Evolutionary conservation across 495 filamentous ascomycete species (phyloP).

Genomic region (Xylaria castorea): DNA sequence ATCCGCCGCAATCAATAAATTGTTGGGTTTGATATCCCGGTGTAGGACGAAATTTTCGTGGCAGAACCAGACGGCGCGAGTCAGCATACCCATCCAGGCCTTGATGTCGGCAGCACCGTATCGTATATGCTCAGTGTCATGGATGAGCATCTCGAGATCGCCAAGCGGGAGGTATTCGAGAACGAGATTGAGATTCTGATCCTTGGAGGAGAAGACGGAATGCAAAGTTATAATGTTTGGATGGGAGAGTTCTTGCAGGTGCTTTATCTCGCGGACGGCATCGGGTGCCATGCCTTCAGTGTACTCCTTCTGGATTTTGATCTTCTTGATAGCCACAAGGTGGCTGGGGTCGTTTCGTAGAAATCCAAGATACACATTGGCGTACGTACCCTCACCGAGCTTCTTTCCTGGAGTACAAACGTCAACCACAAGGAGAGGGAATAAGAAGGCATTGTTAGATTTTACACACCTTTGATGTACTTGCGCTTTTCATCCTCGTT

Average conservation of each 20-base stretch:
- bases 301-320: constrained; percentile 87
- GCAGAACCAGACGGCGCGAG: constrained; percentile 94
- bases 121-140: constrained; percentile 73
- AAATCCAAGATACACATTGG: constrained; percentile 89
- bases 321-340: constrained; percentile 95
- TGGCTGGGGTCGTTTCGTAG: constrained; percentile 68
- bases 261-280: constrained; percentile 92
- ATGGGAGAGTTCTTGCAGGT: constrained; percentile 92
- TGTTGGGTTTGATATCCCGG: constrained; percentile 99
- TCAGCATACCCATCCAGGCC: constrained; percentile 97
- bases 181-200: constrained; percentile 89
- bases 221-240: constrained; percentile 93
- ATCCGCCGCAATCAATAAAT: constrained; percentile 89
- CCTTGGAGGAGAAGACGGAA: constrained; percentile 90
- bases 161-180: constrained; percentile 90
- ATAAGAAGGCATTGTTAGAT: constrained; percentile 3
- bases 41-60: constrained; percentile 94
- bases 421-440: constrained; percentile 13
- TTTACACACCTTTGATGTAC: constrained; percentile 78
- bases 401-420: constrained; percentile 67
- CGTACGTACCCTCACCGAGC: constrained; percentile 96
- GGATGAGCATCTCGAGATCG: constrained; percentile 92
- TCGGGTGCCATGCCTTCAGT: constrained; percentile 89
- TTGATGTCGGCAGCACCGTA: constrained; percentile 84
- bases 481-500: constrained; percentile 86